Base-by-base conservation (phyloP, 768 basidiomycete species). In the Galerina sulciceps region DNA sequence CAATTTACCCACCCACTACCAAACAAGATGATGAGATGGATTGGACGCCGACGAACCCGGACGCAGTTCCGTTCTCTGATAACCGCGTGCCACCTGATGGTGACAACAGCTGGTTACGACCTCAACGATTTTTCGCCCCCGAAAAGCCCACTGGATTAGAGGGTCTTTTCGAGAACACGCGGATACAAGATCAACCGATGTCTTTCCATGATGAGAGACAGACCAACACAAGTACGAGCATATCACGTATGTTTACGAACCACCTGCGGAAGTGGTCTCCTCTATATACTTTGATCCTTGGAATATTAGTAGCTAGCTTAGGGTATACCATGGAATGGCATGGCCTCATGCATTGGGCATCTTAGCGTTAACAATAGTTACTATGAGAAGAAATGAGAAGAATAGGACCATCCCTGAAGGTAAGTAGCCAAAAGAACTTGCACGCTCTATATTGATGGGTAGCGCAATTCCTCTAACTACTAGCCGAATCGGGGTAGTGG, bases 121-220 rank as follows among this genome's bases (percentile, higher is more conserved):
- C 87, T 3, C 90, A 91, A 63, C 80, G 81, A 13, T 93, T 91
- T 68, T 93, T 91, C 63, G 82, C 89, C 14, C 90, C 90, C 0
- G 90, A 91, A 68, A 82, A 85, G 59, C 88, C 90, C 0, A 93
- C 90, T 0, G 90, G 90, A 13, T 78, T 93, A 8, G 90, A 93
- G 70, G 77, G 79, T 37, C 72, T 93, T 14, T 87, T 92, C 60
- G 85, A 86, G 56, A 78, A 76, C 60, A 85, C 89, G 10, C 80
- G 78, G 49, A 73, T 89, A 8, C 75, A 74, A 20, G 85, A 88
- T 52, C 85, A 86, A 26, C 63, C 59, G 11, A 67, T 65, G 63
- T 60, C 60, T 22, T 55, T 58, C 20, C 50, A 56, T n/a, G 53
- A 47, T 42, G 36, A 55, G 31, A 62, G 55, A 14, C 50, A 31